These are phyloP conservation scores for Cercospora citrullina DNA, from an alignment of 2,329 filamentous ascomycete species.

Conservation along the genomic window DNA sequence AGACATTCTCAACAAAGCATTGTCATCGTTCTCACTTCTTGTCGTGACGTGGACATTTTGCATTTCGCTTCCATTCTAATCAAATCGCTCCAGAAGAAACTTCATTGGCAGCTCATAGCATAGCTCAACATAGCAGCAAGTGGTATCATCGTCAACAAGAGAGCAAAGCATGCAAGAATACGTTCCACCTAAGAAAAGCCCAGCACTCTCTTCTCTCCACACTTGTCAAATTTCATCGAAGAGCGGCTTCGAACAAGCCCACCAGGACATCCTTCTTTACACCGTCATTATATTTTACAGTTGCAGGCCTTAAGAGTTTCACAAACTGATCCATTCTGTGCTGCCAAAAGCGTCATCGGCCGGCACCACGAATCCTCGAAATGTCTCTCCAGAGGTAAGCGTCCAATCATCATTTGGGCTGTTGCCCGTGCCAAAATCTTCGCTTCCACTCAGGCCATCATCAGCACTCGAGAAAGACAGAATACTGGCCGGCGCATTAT, in stretches of 20 bases:
- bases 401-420: conserved; percentile 23
- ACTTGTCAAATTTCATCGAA: neutral
- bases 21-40: neutral
- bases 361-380: conserved; percentile 29
- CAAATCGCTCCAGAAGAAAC: neutral
- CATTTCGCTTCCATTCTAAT: neutral
- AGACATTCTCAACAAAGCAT: too few relatives aligned
- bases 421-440: conserved; percentile 23
- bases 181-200: neutral
- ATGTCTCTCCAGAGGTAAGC: conserved; percentile 21
- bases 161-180: conserved; percentile 10
- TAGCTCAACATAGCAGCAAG: neutral
- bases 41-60: neutral
- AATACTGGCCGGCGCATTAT: conserved; percentile 29
- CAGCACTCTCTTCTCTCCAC: neutral
- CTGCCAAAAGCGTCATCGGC: conserved; percentile 15
- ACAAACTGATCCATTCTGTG: conserved; percentile 9
- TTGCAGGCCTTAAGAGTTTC: neutral
- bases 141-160: conserved; percentile 3
- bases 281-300: conserved; percentile 35
- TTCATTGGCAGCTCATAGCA: neutral
- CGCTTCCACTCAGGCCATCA: conserved; percentile 28
- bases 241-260: neutral
- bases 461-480: conserved; percentile 33
- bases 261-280: conserved; percentile 19